Base-by-base conservation (phyloP, 2,329 filamentous ascomycete genomes). In the Aspergillus ochraceus region DNA sequence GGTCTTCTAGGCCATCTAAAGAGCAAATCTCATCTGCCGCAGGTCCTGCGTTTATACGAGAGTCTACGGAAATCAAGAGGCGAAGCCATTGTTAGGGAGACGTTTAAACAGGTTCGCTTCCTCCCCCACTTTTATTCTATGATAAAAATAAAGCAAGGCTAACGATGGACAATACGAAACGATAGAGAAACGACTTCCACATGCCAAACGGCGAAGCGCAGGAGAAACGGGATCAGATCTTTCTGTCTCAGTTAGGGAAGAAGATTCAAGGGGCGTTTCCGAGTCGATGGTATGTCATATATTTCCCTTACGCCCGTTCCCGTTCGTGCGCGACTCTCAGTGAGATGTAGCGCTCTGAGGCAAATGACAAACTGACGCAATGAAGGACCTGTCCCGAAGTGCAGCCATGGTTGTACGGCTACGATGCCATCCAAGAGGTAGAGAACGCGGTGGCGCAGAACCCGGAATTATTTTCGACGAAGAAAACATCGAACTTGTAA, bases 381-480 rank as follows among this genome's bases (percentile, higher is more conserved):
- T n/a, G 1, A 29, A 77, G 77, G 83, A 86, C 83, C 1, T 88
- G 86, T 68, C 86, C 85, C 0, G 76, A 83, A 36, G 81, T 86
- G 0, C 86, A 89, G 70, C 81, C 83, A 0, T 89, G 86, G 84
- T 63, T 90, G 51, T 90, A 85, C 64, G 85, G 86, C 0, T 89
- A 89, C 62, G 84, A 89, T 72, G 84, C 85, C 3, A 81, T 82
- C 59, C 74, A 76, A 29, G 86, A 87, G 66, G 84, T 82, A 1
- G 79, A 84, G 55, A 74, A 77, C 12, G 76, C 70, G 1, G 70
- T 75, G 14, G 55, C 49, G 22, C 29, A 59, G 52, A 68, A 71
- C 55, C 64, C 63, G 4, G 61, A 56, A 9, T 46, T 71, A 19
- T 72, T 73, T 30, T 39, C 54, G 2, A 26, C n/a, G 10, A 55